A percentile compares a stretch with the other conserved stretches of the same genome.
Evolutionary conservation across 805 yeast species (phyloP).

Genomic region (Barnettozyma sucrosica): DNA sequence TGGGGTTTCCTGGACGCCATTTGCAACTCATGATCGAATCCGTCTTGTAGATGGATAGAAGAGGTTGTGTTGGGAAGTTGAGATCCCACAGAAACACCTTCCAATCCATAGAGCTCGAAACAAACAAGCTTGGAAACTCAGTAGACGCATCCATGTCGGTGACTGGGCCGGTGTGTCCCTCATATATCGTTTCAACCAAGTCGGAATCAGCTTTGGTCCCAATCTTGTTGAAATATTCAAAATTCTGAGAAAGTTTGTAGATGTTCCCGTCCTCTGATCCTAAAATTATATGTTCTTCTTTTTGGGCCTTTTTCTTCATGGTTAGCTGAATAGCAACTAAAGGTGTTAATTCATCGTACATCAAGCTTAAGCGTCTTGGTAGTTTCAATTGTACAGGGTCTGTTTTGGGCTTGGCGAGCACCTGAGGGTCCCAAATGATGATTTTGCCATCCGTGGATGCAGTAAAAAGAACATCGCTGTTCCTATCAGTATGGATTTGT

Average conservation of each 20-base stretch:
- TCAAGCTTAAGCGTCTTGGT: slow-evolving; percentile 18
- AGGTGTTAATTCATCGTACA: slow-evolving; percentile 30
- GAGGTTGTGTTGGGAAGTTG: slow-evolving; percentile 13
- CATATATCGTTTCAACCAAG: slow-evolving; percentile 17
- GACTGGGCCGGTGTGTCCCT: slow-evolving; percentile 26
- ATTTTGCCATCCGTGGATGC: slow-evolving; percentile 29
- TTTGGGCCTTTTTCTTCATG: background rate
- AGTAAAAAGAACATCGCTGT: slow-evolving; percentile 20
- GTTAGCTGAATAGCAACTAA: slow-evolving; percentile 13
- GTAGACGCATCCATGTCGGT: slow-evolving; percentile 16
- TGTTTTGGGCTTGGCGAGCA: slow-evolving; percentile 22
- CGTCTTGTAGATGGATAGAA: slow-evolving; percentile 21
- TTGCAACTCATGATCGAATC: slow-evolving; percentile 24
- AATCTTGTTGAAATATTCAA: slow-evolving; percentile 16
- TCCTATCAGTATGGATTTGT: slow-evolving; percentile 15
- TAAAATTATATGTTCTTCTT: slow-evolving; percentile 13
- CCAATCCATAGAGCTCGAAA: slow-evolving; percentile 30
- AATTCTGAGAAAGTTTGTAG: slow-evolving; percentile 24
- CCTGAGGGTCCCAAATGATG: slow-evolving; percentile 27
- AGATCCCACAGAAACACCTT: slow-evolving; percentile 26
- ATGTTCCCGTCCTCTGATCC: slow-evolving; percentile 32
- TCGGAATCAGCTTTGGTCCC: slow-evolving; percentile 9
- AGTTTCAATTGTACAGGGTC: slow-evolving; percentile 19
- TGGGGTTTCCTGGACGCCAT: slow-evolving; percentile 24
- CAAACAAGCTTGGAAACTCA: slow-evolving; percentile 20